A percentile compares a stretch with the other conserved stretches of the same genome.
phyloP scores from a whole-genome alignment of 2,329 filamentous ascomycete genomes.

The Emergomyces africanus region DNA sequence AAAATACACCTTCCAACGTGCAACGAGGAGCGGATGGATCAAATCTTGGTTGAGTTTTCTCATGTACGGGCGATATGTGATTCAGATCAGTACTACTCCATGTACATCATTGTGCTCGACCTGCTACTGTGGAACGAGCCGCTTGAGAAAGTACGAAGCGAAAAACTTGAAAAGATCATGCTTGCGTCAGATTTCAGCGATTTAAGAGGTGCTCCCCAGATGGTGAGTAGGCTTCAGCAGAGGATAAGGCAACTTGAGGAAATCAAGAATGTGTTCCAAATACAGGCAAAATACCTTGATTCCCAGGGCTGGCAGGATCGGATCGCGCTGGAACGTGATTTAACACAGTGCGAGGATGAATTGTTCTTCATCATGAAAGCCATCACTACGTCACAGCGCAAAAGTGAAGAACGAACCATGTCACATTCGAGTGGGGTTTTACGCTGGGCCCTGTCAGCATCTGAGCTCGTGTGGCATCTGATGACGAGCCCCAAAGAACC shows the following conservation, averaged over 20 bases:
- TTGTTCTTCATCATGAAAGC: constrained; percentile 99
- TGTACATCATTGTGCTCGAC: constrained; percentile 97
- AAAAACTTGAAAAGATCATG: constrained; percentile 96
- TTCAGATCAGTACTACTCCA: constrained; percentile 90
- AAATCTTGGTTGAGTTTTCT: constrained; percentile 93
- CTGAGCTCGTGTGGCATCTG: constrained; percentile 95
- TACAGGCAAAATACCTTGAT: constrained; percentile 77
- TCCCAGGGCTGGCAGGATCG: constrained; percentile 85
- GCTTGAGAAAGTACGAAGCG: constrained; percentile 89
- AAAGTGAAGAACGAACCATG: constrained; percentile 56
- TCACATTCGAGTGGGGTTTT: constrained; percentile 66
- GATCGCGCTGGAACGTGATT: constrained; percentile 74
- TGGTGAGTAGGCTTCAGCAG: constrained; percentile 83
- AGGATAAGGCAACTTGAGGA: constrained; percentile 88
- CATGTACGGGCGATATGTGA: constrained; percentile 91
- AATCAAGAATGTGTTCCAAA: constrained; percentile 92
- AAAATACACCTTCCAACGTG: constrained; percentile 40
- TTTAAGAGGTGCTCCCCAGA: constrained; percentile 79
- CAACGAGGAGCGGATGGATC: constrained; percentile 67
- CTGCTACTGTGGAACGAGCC: constrained; percentile 93
- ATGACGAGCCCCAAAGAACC: constrained; percentile 78
- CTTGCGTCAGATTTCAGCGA: constrained; percentile 98
- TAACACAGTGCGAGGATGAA: constrained; percentile 86
- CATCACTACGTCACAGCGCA: constrained; percentile 89
- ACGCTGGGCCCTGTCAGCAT: constrained; percentile 85